These are phyloP conservation scores for Fragilaria radians DNA, from an alignment of 108 stramenopile species.

Conservation along the genomic window DNA sequence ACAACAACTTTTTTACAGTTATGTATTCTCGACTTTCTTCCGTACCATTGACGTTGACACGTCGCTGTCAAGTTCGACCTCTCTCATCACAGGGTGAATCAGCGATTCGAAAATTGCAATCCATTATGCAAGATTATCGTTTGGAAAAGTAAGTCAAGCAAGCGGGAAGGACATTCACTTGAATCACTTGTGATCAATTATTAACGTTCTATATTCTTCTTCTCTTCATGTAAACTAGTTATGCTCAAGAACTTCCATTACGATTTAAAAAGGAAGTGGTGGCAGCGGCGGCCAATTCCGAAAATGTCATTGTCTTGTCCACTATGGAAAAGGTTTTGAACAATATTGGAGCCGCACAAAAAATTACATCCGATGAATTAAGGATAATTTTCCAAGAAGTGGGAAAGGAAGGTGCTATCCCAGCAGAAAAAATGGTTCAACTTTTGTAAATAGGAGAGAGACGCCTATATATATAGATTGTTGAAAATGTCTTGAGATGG, in stretches of 20 bases:
- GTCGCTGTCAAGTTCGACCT: neutral
- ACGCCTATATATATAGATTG: too few species aligned
- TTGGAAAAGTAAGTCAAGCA: constrained; percentile 35
- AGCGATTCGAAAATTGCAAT: constrained; percentile 26
- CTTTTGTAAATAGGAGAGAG: constrained; percentile 1
- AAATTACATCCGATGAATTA: constrained; percentile 33
- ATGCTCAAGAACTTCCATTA: constrained; percentile 38
- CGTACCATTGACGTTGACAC: too few species aligned
- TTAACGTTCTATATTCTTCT: neutral
- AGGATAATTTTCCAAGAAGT: constrained; percentile 37
- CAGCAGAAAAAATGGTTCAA: neutral
- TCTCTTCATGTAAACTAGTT: constrained; percentile 18
- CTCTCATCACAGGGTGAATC: constrained; percentile 7
- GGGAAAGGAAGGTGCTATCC: constrained; percentile 13
- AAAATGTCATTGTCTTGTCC: constrained; percentile 16
- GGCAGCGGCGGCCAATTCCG: constrained; percentile 23
- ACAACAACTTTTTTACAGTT: too few species aligned
- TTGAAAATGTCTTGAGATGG: too few species aligned
- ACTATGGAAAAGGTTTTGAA: constrained; percentile 36
- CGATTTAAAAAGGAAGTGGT: constrained; percentile 59
- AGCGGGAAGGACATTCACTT: too few species aligned
- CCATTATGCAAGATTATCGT: constrained; percentile 44
- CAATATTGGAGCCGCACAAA: constrained; percentile 37
- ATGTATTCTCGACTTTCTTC: too few species aligned
- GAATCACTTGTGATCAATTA: too few species aligned